Evolutionary conservation across 176 grass and related monocot species (phyloP).

Genomic region (Tillandsia fasciculata): DNA sequence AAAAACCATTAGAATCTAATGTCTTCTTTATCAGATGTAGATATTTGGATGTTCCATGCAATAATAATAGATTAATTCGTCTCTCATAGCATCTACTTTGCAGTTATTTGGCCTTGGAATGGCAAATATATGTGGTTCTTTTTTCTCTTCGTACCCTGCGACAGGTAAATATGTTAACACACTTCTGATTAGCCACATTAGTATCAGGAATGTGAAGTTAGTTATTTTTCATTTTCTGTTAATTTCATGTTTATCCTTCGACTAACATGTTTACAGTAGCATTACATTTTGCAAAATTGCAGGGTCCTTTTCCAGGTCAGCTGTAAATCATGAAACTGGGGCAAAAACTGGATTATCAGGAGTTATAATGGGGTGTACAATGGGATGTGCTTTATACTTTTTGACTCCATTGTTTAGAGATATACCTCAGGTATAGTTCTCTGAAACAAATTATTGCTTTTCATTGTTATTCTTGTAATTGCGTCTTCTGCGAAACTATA

Average conservation of each 20-base stretch:
- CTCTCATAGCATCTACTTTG: neutral
- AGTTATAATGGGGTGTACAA: constrained; percentile 23
- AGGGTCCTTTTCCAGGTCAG: constrained; percentile 32
- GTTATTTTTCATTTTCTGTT: neutral
- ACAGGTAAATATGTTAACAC: constrained; percentile 5
- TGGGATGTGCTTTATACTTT: constrained; percentile 24
- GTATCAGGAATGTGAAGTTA: neutral
- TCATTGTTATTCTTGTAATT: neutral
- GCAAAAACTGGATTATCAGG: constrained; percentile 25
- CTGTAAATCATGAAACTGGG: constrained; percentile 28
- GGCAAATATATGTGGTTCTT: constrained; percentile 27
- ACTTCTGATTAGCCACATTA: too few relatives aligned
- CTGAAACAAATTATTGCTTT: neutral
- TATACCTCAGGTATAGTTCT: constrained; percentile 19
- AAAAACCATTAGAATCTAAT: neutral
- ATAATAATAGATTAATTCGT: neutral
- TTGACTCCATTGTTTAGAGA: constrained; percentile 23
- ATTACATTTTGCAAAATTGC: neutral
- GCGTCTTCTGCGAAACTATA: neutral
- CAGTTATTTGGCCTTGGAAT: constrained; percentile 28
- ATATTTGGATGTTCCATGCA: neutral
- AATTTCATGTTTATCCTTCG: neutral
- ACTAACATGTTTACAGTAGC: neutral
- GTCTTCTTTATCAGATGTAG: neutral
- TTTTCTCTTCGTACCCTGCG: constrained; percentile 21